phyloP scores from a whole-genome alignment of 805 yeast genomes.

The Candida montana region DNA sequence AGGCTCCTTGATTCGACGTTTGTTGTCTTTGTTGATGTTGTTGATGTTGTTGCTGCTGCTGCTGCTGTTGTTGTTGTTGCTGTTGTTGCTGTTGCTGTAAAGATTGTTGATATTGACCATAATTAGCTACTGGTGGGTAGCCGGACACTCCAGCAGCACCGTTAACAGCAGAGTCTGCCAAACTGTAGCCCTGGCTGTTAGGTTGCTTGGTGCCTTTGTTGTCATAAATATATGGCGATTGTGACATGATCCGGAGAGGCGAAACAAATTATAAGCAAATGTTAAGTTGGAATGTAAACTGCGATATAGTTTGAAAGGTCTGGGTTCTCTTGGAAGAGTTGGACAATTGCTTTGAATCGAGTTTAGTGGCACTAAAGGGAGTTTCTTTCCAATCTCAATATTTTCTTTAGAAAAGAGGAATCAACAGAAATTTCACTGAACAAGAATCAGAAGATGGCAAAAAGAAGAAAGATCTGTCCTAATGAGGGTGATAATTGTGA shows the following conservation, averaged over 20 bases:
- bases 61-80: conserved; percentile 7
- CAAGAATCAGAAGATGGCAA: too few species aligned
- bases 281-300: neutral
- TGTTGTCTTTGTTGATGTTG: conserved; percentile 3
- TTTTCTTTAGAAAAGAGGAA: too few species aligned
- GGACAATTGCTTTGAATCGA: too few species aligned
- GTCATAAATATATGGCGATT: conserved; percentile 15
- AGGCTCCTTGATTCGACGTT: neutral
- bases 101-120: conserved; percentile 6
- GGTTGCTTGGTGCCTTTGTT: conserved; percentile 6
- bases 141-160: neutral
- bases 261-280: too few species aligned
- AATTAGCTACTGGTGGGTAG: neutral
- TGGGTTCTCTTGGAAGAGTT: too few species aligned
- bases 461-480: too few species aligned
- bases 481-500: too few species aligned
- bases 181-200: conserved; percentile 2
- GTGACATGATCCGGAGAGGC: conserved; percentile 10
- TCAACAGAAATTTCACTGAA: too few species aligned
- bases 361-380: too few species aligned
- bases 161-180: conserved; percentile 1
- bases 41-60: conserved; percentile 10
- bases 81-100: conserved; percentile 12
- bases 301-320: too few species aligned
- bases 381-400: too few species aligned